These are phyloP conservation scores for Bipolaris oryzae DNA, from an alignment of 2,329 filamentous ascomycete species.

Conservation along the genomic window DNA sequence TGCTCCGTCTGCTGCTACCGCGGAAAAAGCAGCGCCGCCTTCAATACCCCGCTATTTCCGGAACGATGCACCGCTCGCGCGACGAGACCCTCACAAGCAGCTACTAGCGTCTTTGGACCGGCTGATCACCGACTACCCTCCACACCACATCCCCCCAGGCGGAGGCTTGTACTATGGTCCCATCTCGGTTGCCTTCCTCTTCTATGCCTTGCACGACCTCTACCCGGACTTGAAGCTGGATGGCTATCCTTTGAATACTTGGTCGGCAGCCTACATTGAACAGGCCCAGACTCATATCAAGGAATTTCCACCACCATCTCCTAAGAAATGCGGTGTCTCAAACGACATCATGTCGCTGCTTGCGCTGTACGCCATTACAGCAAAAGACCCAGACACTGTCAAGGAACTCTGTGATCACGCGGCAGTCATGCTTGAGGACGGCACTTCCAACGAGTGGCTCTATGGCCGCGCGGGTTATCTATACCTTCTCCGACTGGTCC, in stretches of 20 bases:
- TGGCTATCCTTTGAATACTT: slow-evolving; percentile 54
- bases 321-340: slow-evolving; percentile 56
- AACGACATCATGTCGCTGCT: slow-evolving; percentile 59
- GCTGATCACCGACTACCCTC: slow-evolving; percentile 56
- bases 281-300: slow-evolving; percentile 58
- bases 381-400: slow-evolving; percentile 57
- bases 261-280: slow-evolving; percentile 58
- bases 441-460: slow-evolving; percentile 66
- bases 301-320: slow-evolving; percentile 54
- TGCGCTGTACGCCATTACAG: slow-evolving; percentile 57
- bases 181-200: slow-evolving; percentile 57
- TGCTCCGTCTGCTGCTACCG: slow-evolving; percentile 17
- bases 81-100: slow-evolving; percentile 57
- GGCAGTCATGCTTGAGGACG: slow-evolving; percentile 53
- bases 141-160: slow-evolving; percentile 52
- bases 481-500: slow-evolving; percentile 69
- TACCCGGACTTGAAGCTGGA: slow-evolving; percentile 57
- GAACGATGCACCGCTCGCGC: slow-evolving; percentile 46
- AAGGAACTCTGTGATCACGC: slow-evolving; percentile 58
- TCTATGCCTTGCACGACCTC: slow-evolving; percentile 56
- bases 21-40: slow-evolving; percentile 28
- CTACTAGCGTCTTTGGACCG: slow-evolving; percentile 57
- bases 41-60: slow-evolving; percentile 51
- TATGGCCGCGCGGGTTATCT: slow-evolving; percentile 72
- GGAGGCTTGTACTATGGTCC: slow-evolving; percentile 59